A percentile compares a stretch with the other conserved stretches of the same genome.
phyloP scores from a whole-genome alignment of 2,329 filamentous ascomycete genomes.

The Exophiala aquamarina region DNA sequence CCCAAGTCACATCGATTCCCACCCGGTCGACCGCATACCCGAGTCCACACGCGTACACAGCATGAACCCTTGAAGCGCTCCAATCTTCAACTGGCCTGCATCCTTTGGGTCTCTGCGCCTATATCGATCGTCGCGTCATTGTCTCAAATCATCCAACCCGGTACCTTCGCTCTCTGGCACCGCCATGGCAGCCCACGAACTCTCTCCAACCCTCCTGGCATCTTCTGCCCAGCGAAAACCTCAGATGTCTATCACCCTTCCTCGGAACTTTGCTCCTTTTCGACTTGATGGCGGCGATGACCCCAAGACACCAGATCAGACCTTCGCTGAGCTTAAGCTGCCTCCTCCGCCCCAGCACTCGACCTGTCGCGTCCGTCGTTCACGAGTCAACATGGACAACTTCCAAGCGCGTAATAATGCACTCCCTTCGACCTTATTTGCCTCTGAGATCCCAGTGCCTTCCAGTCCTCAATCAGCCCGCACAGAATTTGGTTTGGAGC shows the following conservation, averaged over 20 bases:
- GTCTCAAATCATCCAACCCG: neutral
- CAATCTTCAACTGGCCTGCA: conserved; percentile 13
- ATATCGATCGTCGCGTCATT: conserved; percentile 4
- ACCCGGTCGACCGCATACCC: conserved; percentile 18
- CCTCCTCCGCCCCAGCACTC: conserved; percentile 48
- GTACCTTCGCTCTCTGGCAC: conserved; percentile 1
- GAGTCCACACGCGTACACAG: conserved; percentile 16
- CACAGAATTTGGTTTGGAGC: conserved; percentile 20
- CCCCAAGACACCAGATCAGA: conserved; percentile 45
- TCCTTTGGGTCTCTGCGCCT: conserved; percentile 13
- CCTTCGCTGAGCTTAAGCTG: conserved; percentile 38
- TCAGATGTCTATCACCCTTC: conserved; percentile 45
- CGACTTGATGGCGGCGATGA: conserved; percentile 38
- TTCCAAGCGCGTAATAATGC: conserved; percentile 37
- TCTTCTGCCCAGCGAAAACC: conserved; percentile 35
- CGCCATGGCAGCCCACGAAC: conserved; percentile 23
- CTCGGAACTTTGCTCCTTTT: conserved; percentile 45
- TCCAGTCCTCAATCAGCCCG: conserved; percentile 30
- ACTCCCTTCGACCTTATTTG: conserved; percentile 29
- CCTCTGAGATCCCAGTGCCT: conserved; percentile 42
- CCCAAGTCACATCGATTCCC: conserved; percentile 6
- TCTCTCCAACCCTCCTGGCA: conserved; percentile 24
- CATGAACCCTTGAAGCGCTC: conserved; percentile 19
- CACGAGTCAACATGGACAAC: conserved; percentile 38
- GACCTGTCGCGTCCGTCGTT: conserved; percentile 41